Conservation (phyloP, 257 asterid species). For the Thymus quinquecostatus region DNA sequence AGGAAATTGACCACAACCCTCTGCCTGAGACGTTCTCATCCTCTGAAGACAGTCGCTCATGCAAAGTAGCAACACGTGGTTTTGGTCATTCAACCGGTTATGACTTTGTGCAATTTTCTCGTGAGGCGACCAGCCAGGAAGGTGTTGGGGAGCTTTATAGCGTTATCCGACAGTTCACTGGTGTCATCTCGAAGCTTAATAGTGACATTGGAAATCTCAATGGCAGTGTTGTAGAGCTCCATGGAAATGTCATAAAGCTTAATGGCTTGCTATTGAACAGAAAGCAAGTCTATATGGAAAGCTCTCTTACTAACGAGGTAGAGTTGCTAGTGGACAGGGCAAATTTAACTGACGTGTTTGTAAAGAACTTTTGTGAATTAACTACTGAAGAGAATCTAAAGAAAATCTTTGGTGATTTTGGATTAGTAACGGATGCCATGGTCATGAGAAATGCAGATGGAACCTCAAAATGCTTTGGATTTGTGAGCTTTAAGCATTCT, state of each 20-base stretch:
- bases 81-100: conserved; percentile 72
- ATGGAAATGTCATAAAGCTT: conserved; percentile 41
- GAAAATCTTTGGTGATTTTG: conserved; percentile 64
- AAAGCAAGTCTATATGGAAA: conserved; percentile 66
- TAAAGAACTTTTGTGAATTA: conserved; percentile 70
- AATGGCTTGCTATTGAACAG: conserved; percentile 78
- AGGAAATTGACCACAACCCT: conserved; percentile 56
- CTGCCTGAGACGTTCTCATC: conserved; percentile 65
- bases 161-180: not conserved
- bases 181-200: not conserved
- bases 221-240: conserved; percentile 12
- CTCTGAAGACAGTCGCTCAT: conserved; percentile 62
- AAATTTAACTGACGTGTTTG: conserved; percentile 69
- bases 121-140: conserved; percentile 63
- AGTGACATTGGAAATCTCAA: conserved; percentile 4
- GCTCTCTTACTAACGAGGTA: conserved; percentile 68
- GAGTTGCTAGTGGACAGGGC: conserved; percentile 57
- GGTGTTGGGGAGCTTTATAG: conserved; percentile 43
- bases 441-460: conserved; percentile 83
- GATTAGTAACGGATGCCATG: conserved; percentile 59
- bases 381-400: conserved; percentile 62
- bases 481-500: conserved; percentile 73
- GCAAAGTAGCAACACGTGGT: conserved; percentile 55
- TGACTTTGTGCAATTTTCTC: conserved; percentile 75
- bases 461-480: conserved; percentile 76